Base-by-base conservation (phyloP, 2,329 filamentous ascomycete species). In the Emericellopsis cladophorae region DNA sequence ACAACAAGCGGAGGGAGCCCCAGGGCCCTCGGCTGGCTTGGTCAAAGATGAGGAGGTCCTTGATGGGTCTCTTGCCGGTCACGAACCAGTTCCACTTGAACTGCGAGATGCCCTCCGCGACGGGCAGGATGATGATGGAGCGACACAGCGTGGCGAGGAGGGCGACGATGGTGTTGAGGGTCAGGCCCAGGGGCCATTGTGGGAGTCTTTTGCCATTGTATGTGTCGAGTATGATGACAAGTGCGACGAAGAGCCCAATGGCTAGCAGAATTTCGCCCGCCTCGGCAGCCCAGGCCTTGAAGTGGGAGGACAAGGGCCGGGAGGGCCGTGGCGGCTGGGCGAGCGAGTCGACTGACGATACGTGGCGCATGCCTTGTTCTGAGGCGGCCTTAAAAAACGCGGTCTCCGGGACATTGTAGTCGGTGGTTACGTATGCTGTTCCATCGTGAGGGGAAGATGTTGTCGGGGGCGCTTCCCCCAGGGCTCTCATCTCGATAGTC, bases 81-180 rank as follows among this genome's bases (percentile, higher is more conserved):
- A 26, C 45, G 31, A 44, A 48, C 44, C 46, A 47, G 18, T 47
- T 45, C 48, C 48, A 50, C 23, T 50, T 50, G 23, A 44, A 29
- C 12, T 50, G 48, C 4, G 48, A 46, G 11, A 57, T 24, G 7
- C 52, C 48, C 33, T 55, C 51, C 2, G 47, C 42, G 0, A 56
- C 46, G 3, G 53, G 51, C 9, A 52, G 42, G 16, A 54, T 37
- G 23, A 51, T 52, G 4, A 48, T 44, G 1, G 48, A 43, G n/a
- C 52, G 49, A 12, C 48, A 48, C 12, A 54, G 14, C 1, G 53
- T 55, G 1, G 53, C 49, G 21, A 57, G 39, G 40, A 56, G 49
- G 4, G 52, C 51, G 10, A 55, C 39, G 8, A 55, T 35, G 1
- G 54, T 54, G 41, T 57, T 57, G 34, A 56, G 49, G 1, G 52